Evolutionary conservation across 2,329 filamentous ascomycete species (phyloP).

Genomic region (Hypocrella siamensis): DNA sequence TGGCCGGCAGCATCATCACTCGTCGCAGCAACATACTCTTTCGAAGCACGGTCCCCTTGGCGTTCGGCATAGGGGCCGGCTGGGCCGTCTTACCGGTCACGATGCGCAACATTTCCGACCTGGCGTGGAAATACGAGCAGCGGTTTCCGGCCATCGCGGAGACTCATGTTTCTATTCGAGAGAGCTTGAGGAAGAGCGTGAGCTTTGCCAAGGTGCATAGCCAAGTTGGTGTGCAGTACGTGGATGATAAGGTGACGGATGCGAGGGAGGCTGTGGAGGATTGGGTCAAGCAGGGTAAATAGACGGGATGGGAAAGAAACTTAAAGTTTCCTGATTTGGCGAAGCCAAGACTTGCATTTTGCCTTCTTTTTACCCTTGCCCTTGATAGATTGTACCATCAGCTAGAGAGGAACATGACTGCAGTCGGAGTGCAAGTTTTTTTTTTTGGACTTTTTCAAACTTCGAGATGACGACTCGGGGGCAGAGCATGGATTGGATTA

Average conservation of each 20-base stretch:
- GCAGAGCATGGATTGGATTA: no score
- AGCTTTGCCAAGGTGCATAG: constrained; percentile 62
- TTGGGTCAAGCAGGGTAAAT: constrained; percentile 86
- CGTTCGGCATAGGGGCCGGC: constrained; percentile 67
- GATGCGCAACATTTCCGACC: constrained; percentile 71
- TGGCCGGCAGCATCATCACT: constrained; percentile 85
- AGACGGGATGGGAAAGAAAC: no score
- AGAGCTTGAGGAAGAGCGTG: constrained; percentile 53
- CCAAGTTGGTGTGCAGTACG: constrained; percentile 51
- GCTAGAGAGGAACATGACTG: constrained; percentile 11
- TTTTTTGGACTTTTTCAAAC: constrained; percentile 13
- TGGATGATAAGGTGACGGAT: constrained; percentile 67
- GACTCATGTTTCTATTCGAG: constrained; percentile 57
- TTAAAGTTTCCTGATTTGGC: no score
- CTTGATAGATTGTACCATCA: constrained; percentile 17
- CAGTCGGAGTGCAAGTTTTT: constrained; percentile 12
- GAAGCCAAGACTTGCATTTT: no score
- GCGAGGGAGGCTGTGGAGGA: constrained; percentile 66
- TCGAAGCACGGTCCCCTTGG: constrained; percentile 59
- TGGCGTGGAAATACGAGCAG: constrained; percentile 89
- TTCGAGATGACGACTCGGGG: neutral
- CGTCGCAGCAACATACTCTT: constrained; percentile 78
- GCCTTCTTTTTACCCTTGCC: no score
- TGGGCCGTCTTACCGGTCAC: constrained; percentile 80
- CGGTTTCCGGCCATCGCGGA: constrained; percentile 70